Conservation (phyloP, 139 green algal species). For the Chlorella sp. region DNA sequence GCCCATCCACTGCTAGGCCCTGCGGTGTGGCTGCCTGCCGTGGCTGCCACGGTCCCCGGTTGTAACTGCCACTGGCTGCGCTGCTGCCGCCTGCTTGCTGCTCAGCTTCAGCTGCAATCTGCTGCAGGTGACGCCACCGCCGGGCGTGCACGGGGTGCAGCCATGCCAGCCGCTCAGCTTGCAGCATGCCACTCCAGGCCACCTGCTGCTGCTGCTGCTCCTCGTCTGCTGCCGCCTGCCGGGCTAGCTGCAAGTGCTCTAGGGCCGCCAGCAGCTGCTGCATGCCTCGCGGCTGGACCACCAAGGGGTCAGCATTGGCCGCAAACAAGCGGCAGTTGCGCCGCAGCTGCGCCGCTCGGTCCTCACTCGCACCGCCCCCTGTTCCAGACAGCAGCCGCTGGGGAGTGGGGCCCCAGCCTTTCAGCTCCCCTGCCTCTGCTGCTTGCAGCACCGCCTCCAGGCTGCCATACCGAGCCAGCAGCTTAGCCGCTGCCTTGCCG, state of each 20-base stretch:
- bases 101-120: background rate
- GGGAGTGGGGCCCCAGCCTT: conserved; percentile 11
- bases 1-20: conserved; percentile 8
- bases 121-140: background rate
- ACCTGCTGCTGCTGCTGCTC: background rate
- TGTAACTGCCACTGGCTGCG: background rate
- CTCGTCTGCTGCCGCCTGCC: background rate
- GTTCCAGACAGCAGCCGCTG: background rate
- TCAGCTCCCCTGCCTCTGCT: conserved; percentile 9
- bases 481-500: conserved; percentile 24
- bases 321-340: conserved; percentile 13
- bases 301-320: background rate
- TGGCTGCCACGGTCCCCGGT: background rate
- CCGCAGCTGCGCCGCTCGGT: conserved; percentile 6
- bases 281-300: background rate
- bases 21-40: background rate
- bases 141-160: conserved; percentile 11
- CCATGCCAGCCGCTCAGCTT: conserved; percentile 5
- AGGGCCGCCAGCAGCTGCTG: background rate
- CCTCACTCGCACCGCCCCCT: background rate
- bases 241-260: background rate
- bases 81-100: no score
- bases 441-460: conserved; percentile 6
- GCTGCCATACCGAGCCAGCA: conserved; percentile 23
- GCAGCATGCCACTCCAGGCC: background rate